phyloP scores from a whole-genome alignment of 23 red algal genomes.

The Rhodosorus marinus region DNA sequence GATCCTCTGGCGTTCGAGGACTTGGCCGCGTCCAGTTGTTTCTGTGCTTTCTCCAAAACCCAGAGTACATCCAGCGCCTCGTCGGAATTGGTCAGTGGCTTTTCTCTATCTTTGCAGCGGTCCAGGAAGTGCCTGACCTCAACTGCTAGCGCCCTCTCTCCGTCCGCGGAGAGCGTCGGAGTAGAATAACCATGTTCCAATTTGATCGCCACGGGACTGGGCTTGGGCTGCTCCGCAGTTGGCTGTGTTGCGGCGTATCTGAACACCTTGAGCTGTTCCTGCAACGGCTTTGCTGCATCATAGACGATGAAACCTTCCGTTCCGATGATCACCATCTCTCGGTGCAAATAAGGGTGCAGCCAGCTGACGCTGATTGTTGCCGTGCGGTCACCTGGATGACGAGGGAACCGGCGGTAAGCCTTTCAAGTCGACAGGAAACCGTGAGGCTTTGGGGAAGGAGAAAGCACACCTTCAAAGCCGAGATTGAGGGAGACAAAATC shows the following conservation, averaged over 20 bases:
- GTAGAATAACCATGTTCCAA: neutral
- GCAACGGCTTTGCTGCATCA: constrained; percentile 16
- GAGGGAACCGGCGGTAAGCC: constrained; percentile 5
- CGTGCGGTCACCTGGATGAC: neutral
- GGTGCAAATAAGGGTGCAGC: constrained; percentile 44
- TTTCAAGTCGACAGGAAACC: constrained; percentile 8
- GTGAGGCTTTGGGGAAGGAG: too few species aligned
- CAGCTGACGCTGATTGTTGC: constrained; percentile 15
- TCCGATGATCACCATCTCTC: constrained; percentile 29
- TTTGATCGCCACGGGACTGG: neutral
- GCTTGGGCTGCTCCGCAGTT: constrained; percentile 1
- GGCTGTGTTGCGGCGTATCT: neutral
- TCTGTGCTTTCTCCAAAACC: neutral
- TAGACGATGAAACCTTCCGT: constrained; percentile 16
- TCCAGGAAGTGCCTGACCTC: neutral
- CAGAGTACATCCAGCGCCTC: neutral
- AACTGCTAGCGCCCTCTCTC: neutral
- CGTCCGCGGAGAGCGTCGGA: neutral
- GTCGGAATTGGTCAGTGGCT: neutral
- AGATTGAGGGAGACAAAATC: constrained; percentile 14
- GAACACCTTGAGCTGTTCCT: constrained; percentile 1
- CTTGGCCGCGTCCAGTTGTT: neutral
- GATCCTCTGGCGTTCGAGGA: neutral
- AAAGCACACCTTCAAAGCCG: too few species aligned
- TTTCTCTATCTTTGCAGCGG: neutral